Percentiles rank a stretch among this genome's conserved stretches.
These are phyloP conservation scores for Solanum tarijense DNA, from an alignment of 257 asterid genomes.

Conservation along the genomic window DNA sequence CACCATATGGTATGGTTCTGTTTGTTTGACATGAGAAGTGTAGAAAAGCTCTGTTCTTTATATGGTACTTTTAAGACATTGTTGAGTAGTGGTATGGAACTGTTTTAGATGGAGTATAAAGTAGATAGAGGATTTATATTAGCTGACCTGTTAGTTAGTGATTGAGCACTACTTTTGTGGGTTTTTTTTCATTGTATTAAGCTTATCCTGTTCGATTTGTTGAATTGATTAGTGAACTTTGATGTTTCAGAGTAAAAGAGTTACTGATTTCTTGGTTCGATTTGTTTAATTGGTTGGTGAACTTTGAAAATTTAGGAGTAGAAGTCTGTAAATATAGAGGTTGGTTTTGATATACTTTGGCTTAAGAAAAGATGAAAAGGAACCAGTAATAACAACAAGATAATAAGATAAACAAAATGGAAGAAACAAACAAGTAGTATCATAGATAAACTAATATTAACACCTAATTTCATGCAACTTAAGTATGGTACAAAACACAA, in stretches of 20 bases:
- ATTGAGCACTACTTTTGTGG: neutral
- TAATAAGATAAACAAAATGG: neutral
- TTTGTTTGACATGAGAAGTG: neutral
- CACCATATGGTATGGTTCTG: slow-evolving; percentile 20
- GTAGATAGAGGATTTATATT: neutral
- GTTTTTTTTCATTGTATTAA: neutral
- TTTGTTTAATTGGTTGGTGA: neutral
- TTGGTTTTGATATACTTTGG: neutral
- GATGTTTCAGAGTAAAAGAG: neutral
- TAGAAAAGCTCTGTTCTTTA: neutral
- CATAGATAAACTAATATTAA: neutral
- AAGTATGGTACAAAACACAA: neutral
- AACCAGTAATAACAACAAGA: neutral
- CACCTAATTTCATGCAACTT: neutral
- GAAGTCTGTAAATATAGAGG: neutral
- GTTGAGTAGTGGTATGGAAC: neutral
- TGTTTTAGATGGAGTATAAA: neutral
- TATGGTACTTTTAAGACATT: neutral
- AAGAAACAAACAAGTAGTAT: neutral
- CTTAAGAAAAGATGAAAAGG: neutral
- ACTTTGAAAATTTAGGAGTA: neutral
- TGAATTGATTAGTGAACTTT: neutral
- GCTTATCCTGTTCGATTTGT: neutral
- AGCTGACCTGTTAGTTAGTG: neutral
- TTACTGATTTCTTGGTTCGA: neutral